Evolutionary conservation across 148 eudicot genomes (phyloP).

Genomic region (Rhododendron mucronatum): DNA sequence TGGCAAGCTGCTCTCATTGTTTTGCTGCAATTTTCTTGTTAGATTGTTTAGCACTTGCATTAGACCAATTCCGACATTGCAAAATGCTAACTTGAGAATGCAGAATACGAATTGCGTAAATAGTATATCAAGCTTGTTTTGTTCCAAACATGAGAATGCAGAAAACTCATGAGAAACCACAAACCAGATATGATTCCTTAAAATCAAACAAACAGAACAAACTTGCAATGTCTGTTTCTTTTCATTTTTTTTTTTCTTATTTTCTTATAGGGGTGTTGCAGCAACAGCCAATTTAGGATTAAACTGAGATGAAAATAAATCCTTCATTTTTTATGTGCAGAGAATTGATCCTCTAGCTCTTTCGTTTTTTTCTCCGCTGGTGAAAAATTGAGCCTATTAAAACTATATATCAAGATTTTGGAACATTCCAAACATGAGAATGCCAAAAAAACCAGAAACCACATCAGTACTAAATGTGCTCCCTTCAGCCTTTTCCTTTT

Average conservation of each 20-base stretch:
- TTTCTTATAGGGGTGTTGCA: neutral
- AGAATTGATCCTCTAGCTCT: neutral
- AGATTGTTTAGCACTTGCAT: neutral
- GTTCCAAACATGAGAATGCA: neutral
- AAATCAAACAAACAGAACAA: neutral
- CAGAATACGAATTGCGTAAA: too few relatives aligned
- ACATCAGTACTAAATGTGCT: neutral
- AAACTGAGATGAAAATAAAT: too few relatives aligned
- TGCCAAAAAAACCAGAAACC: neutral
- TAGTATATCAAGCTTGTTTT: too few relatives aligned
- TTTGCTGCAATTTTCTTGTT: neutral
- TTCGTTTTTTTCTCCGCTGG: neutral
- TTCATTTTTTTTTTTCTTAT: neutral
- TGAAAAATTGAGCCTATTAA: neutral
- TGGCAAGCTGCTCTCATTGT: neutral
- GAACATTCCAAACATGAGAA: neutral
- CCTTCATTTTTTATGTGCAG: neutral
- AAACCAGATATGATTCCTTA: neutral
- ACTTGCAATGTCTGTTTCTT: neutral
- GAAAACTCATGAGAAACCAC: neutral
- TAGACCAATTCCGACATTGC: neutral
- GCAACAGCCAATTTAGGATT: neutral
- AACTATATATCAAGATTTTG: neutral
- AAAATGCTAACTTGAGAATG: neutral
- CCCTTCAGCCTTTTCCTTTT: neutral